Conservation (phyloP, 805 yeast species). For the Tanozyma kutaoensis region DNA sequence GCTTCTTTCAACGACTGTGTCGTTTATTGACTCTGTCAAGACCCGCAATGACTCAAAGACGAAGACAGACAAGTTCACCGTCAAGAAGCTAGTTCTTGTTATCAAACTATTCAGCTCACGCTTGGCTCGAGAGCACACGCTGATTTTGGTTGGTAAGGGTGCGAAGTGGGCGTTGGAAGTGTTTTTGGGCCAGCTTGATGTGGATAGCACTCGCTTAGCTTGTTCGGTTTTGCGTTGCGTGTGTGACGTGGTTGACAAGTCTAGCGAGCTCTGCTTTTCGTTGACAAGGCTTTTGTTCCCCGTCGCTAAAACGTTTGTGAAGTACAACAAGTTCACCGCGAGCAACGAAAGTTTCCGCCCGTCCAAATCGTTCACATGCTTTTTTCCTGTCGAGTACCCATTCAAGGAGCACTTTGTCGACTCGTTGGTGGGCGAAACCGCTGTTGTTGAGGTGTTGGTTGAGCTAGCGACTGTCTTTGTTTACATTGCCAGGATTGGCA, state of each 20-base stretch:
- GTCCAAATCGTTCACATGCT: conserved; percentile 49
- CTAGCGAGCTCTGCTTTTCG: conserved; percentile 35
- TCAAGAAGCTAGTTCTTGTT: conserved; percentile 33
- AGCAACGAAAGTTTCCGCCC: conserved; percentile 35
- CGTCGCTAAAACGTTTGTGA: conserved; percentile 35
- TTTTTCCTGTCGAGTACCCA: conserved; percentile 62
- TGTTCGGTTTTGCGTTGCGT: conserved; percentile 42
- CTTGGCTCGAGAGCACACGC: conserved; percentile 14
- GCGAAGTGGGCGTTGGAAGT: conserved; percentile 49
- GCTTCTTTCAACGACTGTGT: conserved; percentile 26
- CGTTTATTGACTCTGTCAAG: conserved; percentile 41
- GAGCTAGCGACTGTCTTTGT: conserved; percentile 57
- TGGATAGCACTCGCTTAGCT: conserved; percentile 53
- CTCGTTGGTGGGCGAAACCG: conserved; percentile 57
- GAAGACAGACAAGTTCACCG: conserved; percentile 9
- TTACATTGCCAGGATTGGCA: conserved; percentile 38
- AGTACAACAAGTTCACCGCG: conserved; percentile 37
- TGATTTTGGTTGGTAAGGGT: conserved; percentile 27
- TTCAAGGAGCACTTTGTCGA: conserved; percentile 55
- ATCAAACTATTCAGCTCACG: conserved; percentile 34
- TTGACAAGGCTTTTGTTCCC: conserved; percentile 42
- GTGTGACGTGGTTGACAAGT: conserved; percentile 19
- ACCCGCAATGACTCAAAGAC: conserved; percentile 36
- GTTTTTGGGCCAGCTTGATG: conserved; percentile 34
- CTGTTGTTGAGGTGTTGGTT: conserved; percentile 55